Base-by-base conservation (phyloP, 306 rosid species). In the Gynostemma pentaphyllum region DNA sequence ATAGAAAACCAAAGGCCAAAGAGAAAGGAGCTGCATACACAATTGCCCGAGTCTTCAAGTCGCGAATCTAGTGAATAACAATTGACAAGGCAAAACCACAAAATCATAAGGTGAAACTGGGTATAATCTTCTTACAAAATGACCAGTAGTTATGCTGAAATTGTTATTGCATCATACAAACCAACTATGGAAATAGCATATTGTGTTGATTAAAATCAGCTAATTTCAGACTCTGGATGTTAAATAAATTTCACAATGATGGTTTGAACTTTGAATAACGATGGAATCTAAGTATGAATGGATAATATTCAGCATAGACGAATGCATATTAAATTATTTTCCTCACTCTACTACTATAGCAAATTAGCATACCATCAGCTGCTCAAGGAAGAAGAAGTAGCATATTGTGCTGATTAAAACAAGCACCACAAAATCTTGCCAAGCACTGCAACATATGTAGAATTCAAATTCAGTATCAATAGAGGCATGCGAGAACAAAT, bases 371-470 rank as follows among this genome's bases (percentile, higher is more conserved):
- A 92, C 98, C 96, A 92, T 83, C 42, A 92, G 94, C 83, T 92
- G 98, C 80, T 92, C 96, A 19, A 92, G 90, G 80, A 88, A 92
- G 94, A 92, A 92, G 79, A 92, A 88, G 71, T 92, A 92, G 84
- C 98, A 88, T 67, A 88, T 79, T 7, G 94, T 84, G 88, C 98
- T 92, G 70, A 92, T 88, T 72, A 88, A 79, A 74, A 84, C 83
- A 68, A 92, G 90, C 78, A 92, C 84, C 78, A 88, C 96, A 15
- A 92, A 88, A 80, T 92, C 98, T 80, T 92, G 98, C 98, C 98
- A 92, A 9, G 81, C 98, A 61, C 98, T 92, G 92, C 53, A 72
- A 61, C 68, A 72, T 37, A 39, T 28, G 27, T 6, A 42, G 30
- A 26, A 37, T 39, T 22, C 13, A 28, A 28, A 65, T 23, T 60